Percentiles rank a stretch among this genome's conserved stretches.
phyloP scores from a whole-genome alignment of 768 basidiomycete genomes.

The Dictyophora rubrovolvata region DNA sequence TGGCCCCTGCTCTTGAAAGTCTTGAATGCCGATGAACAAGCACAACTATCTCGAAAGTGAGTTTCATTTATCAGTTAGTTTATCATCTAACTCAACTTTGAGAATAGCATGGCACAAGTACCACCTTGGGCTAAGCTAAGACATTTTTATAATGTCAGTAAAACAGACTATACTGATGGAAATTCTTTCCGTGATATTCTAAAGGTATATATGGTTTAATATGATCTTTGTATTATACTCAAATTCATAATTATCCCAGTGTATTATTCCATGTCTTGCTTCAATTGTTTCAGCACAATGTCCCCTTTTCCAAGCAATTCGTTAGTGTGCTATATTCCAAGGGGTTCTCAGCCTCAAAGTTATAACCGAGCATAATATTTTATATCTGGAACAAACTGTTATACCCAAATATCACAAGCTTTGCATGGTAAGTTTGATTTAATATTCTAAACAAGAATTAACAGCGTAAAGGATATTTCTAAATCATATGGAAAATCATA shows the following conservation, averaged over 20 bases:
- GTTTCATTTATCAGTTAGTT: not conserved
- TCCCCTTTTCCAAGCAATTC: constrained; percentile 18
- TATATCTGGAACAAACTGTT: not conserved
- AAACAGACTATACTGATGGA: constrained; percentile 20
- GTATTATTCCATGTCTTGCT: constrained; percentile 20
- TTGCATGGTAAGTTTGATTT: not conserved
- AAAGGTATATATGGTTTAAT: constrained; percentile 17
- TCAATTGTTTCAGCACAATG: constrained; percentile 19
- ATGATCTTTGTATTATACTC: not conserved
- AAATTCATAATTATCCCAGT: constrained; percentile 14
- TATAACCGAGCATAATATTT: constrained; percentile 18
- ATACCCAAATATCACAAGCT: not conserved
- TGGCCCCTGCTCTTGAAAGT: constrained; percentile 13
- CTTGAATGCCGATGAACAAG: constrained; percentile 12
- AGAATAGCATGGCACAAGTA: constrained; percentile 18
- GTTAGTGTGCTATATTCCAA: constrained; percentile 15
- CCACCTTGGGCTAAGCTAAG: constrained; percentile 22
- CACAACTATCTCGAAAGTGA: constrained; percentile 16
- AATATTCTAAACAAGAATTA: no score
- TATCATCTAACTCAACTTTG: not conserved
- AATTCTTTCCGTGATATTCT: constrained; percentile 21
- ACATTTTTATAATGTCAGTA: constrained; percentile 21
- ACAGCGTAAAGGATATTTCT: not conserved
- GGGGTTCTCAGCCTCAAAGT: constrained; percentile 20
- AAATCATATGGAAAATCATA: constrained; percentile 16